phyloP scores from a whole-genome alignment of 371 early-diverging fungal species.

The Apophysomyces elegans region DNA sequence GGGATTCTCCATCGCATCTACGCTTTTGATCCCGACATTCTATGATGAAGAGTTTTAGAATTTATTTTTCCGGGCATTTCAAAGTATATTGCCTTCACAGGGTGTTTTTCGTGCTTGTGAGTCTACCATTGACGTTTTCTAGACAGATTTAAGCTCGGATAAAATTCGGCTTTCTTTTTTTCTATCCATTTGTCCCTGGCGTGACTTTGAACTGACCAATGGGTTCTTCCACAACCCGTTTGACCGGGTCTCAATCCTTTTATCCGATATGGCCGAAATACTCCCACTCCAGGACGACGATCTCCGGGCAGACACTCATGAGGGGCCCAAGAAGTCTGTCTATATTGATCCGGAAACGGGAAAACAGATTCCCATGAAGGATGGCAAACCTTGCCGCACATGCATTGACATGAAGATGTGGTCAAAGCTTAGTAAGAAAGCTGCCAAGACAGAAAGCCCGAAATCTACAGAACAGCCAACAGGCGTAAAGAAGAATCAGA shows the following conservation, averaged over 20 bases:
- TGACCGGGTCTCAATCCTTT: background rate
- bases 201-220: background rate
- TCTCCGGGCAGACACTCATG: background rate
- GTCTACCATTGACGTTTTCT: background rate
- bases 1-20: slow-evolving; percentile 34
- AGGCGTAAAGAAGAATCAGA: background rate
- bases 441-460: slow-evolving; percentile 26
- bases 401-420: slow-evolving; percentile 78
- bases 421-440: slow-evolving; percentile 49
- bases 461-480: slow-evolving; percentile 16
- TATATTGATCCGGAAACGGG: slow-evolving; percentile 48
- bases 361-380: slow-evolving; percentile 49
- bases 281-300: slow-evolving; percentile 3
- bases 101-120: slow-evolving; percentile 15
- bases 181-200: background rate
- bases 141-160: background rate
- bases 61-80: background rate
- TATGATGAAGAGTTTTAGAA: slow-evolving; percentile 10
- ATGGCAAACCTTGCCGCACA: slow-evolving; percentile 75
- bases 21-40: slow-evolving; percentile 47
- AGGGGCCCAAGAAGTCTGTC: background rate
- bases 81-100: slow-evolving; percentile 19
- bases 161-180: slow-evolving; percentile 2
- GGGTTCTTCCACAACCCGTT: background rate
- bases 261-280: background rate